Evolutionary conservation across 176 grass and related monocot species (phyloP).

Genomic region (Dendrocalamus sinicus): DNA sequence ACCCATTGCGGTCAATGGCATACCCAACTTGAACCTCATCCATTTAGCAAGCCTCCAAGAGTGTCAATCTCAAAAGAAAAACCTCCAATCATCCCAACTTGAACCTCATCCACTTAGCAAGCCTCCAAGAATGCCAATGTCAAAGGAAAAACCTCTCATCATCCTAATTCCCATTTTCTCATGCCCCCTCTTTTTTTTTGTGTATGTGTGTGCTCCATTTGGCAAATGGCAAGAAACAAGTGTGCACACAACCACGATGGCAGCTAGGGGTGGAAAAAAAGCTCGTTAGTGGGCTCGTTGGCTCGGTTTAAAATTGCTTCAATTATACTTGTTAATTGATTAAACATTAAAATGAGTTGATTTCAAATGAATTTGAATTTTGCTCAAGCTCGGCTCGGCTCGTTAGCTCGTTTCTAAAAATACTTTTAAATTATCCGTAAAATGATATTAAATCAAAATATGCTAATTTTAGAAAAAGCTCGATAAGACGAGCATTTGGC

Average conservation of each 20-base stretch:
- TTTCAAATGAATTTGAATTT: too few species aligned
- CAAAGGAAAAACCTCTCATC: not conserved
- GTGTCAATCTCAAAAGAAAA: constrained; percentile 32
- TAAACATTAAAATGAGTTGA: too few species aligned
- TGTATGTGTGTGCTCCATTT: constrained; percentile 24
- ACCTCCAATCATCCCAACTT: not conserved
- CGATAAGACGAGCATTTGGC: too few species aligned
- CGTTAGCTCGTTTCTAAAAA: too few species aligned
- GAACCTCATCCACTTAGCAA: constrained; percentile 50
- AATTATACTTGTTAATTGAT: too few species aligned
- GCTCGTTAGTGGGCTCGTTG: too few species aligned
- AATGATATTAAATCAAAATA: too few species aligned
- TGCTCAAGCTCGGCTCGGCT: too few species aligned
- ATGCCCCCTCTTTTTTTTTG: not conserved
- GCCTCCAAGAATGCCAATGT: constrained; percentile 46
- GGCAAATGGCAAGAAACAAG: constrained; percentile 23
- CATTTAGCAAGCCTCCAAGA: constrained; percentile 47
- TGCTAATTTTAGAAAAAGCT: too few species aligned
- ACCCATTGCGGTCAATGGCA: constrained; percentile 37
- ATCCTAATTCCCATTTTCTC: not conserved
- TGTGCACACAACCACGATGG: constrained; percentile 11
- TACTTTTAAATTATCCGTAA: too few species aligned
- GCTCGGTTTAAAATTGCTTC: too few species aligned
- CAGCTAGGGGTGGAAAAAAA: too few species aligned
- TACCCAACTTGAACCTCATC: constrained; percentile 37